Evolutionary conservation across 306 rosid genomes (phyloP), one percentile per base, ranked within the genome.

Genomic region (Begonia peltatifolia): DNA sequence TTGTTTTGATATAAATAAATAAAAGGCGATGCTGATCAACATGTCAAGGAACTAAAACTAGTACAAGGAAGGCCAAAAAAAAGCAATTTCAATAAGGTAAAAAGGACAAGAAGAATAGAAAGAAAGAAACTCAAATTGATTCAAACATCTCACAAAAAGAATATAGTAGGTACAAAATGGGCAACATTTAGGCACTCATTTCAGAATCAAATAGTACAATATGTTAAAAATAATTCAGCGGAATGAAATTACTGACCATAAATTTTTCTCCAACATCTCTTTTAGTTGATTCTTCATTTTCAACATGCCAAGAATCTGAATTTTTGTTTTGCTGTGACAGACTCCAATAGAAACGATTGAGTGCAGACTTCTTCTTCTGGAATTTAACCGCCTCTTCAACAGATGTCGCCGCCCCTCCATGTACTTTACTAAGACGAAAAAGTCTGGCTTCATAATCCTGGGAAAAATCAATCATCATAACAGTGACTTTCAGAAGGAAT

Each of bases 401-500:
- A 69, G 85, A 85, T 57, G 90, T 58, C 64, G 82, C 74, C 54
- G 71, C 68, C 41, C 85, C 92, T 49, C 95, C 95, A 8, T 72
- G 78, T 60, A 62, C 84, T 23, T 83, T 76, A 71, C 71, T 78
- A 49, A 83, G 90, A 54, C 78, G 73, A 63, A 85, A 90, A 25
- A 86, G 92, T 62, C 95, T 80, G 41, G 94, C 97, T 77, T 78
- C 95, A 53, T 90, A 85, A 52, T 67, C 79, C 97, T 90, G 69
- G 58, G 46, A 22, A 25, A 58, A 73, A 63, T 41, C 42, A 13
- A 51, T 52, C 66, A 64, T 54, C 38, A 51, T 30, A 41, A 41
- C 61, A 59, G 59, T 52, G 14, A 25, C 23, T 47, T 44, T 9
- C 14, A 51, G 38, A 30, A 30, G 7, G 38, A 5, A 7, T 30